A percentile compares a stretch with the other conserved stretches of the same genome.
phyloP scores from a whole-genome alignment of 2,329 filamentous ascomycete genomes.

The Penicillium sp. region DNA sequence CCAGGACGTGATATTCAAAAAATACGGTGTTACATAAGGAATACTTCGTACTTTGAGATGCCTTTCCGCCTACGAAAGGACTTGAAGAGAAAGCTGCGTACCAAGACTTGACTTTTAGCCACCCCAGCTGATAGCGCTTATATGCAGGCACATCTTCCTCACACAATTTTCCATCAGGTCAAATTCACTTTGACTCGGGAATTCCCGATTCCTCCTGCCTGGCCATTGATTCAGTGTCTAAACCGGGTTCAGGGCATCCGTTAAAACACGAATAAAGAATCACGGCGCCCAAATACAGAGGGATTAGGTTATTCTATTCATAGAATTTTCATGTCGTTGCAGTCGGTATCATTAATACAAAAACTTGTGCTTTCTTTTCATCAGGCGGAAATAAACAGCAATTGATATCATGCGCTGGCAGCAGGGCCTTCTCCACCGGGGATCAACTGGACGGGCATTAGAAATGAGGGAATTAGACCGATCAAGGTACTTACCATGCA shows the following conservation, averaged over 20 bases:
- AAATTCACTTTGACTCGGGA: too few species aligned
- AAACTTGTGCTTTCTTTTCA: slow-evolving; percentile 17
- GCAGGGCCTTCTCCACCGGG: slow-evolving; percentile 69
- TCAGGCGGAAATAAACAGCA: slow-evolving; percentile 2
- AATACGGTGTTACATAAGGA: too few species aligned
- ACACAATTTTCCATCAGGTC: too few species aligned
- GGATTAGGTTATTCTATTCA: slow-evolving; percentile 16
- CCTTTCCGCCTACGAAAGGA: too few species aligned
- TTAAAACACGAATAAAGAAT: background rate
- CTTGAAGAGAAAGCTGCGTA: too few species aligned
- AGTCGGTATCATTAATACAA: slow-evolving; percentile 25
- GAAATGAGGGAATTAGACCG: background rate
- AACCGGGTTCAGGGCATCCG: background rate
- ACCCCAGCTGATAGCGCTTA: too few species aligned
- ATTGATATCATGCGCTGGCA: slow-evolving; percentile 24
- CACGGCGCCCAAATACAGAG: background rate
- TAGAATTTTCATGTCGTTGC: slow-evolving; percentile 19
- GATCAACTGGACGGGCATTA: slow-evolving; percentile 55
- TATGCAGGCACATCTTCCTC: too few species aligned
- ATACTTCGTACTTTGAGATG: too few species aligned
- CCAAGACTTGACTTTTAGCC: too few species aligned
- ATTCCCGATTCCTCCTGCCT: too few species aligned
- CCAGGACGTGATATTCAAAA: too few species aligned
- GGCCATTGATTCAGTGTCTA: too few species aligned
- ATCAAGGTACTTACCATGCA: slow-evolving; percentile 72